Evolutionary conservation across 2,329 filamentous ascomycete genomes (phyloP).

Genomic region (Neophaeococcomyces mojaviensis): DNA sequence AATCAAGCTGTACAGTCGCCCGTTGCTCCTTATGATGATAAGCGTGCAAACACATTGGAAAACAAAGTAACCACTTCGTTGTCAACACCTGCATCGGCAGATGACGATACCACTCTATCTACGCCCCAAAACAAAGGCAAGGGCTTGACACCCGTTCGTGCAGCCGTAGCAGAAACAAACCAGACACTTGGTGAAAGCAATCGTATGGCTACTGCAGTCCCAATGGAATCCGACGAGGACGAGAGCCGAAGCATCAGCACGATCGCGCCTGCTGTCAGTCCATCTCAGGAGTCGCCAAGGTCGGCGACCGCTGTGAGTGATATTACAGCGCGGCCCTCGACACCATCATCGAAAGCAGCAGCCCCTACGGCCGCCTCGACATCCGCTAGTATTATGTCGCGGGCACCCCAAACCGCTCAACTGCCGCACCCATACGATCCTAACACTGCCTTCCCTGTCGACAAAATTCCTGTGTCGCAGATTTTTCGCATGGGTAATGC

Average conservation of each 20-base stretch:
- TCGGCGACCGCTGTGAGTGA: neutral
- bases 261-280: too few relatives aligned
- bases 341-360: neutral
- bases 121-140: too few relatives aligned
- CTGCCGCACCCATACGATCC: slow-evolving; percentile 21
- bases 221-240: too few relatives aligned
- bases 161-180: too few relatives aligned
- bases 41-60: neutral
- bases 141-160: too few relatives aligned
- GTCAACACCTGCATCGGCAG: too few relatives aligned
- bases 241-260: too few relatives aligned
- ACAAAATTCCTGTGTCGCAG: slow-evolving; percentile 57
- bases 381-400: slow-evolving; percentile 6
- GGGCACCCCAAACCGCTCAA: slow-evolving; percentile 12
- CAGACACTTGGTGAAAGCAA: too few relatives aligned
- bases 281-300: neutral
- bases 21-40: neutral
- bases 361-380: neutral
- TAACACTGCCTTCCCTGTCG: slow-evolving; percentile 22
- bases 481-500: slow-evolving; percentile 63
- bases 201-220: too few relatives aligned
- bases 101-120: too few relatives aligned
- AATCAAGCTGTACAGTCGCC: neutral
- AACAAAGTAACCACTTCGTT: too few relatives aligned
- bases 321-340: neutral